These are phyloP conservation scores for Staphylotrichum longicolle DNA, from an alignment of 495 filamentous ascomycete genomes.

Conservation along the genomic window DNA sequence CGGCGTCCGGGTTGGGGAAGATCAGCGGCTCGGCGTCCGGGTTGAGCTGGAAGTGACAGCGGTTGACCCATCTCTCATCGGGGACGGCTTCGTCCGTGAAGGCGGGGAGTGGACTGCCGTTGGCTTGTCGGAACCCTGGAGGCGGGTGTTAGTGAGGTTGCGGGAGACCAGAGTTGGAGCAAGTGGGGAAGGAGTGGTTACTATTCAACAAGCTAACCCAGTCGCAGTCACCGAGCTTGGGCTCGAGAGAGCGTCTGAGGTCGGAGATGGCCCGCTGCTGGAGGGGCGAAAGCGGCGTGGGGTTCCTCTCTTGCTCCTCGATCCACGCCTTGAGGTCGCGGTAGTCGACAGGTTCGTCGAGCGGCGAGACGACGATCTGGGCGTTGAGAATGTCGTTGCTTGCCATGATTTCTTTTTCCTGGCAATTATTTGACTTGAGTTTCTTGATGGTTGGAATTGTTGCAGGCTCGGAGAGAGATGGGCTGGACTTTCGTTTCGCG, in stretches of 20 bases:
- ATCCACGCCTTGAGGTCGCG: slow-evolving; percentile 39
- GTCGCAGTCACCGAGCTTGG: slow-evolving; percentile 32
- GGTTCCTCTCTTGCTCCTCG: slow-evolving; percentile 30
- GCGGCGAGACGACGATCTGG: background rate
- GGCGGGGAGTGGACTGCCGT: background rate
- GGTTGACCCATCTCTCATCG: slow-evolving; percentile 25
- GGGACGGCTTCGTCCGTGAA: slow-evolving; percentile 14
- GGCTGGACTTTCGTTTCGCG: background rate
- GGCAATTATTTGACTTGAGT: background rate
- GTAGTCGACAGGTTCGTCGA: slow-evolving; percentile 28
- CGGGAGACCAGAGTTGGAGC: background rate
- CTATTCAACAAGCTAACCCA: slow-evolving; percentile 41
- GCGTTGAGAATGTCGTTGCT: background rate
- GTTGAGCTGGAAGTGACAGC: slow-evolving; percentile 16
- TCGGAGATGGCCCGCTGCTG: slow-evolving; percentile 34
- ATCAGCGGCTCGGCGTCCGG: slow-evolving; percentile 14
- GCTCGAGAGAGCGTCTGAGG: slow-evolving; percentile 33
- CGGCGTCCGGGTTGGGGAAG: slow-evolving; percentile 33
- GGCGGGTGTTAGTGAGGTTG: background rate
- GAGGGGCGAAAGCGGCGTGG: slow-evolving; percentile 32
- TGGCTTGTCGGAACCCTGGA: slow-evolving; percentile 25
- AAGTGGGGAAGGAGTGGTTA: slow-evolving; percentile 21
- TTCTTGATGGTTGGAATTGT: background rate
- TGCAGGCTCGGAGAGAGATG: background rate
- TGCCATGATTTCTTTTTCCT: slow-evolving; percentile 2